Conservation (phyloP, 192 early-diverging fungal genomes). For the Helicostylum pulchrum region DNA sequence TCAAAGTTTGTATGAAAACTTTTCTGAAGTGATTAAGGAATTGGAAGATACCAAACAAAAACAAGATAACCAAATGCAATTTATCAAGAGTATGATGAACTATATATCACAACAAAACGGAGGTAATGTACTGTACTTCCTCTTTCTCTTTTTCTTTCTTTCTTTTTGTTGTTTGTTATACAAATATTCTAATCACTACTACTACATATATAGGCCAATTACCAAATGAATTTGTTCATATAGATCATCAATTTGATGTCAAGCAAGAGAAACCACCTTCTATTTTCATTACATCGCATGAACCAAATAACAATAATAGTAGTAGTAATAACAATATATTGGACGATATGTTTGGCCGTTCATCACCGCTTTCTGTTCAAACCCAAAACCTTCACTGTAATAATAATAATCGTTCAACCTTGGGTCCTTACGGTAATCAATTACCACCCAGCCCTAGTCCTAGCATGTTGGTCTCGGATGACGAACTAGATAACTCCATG, state of each 20-base stretch:
- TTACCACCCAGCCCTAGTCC: slow-evolving; percentile 35
- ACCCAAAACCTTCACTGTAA: slow-evolving; percentile 11
- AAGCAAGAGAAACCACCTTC: slow-evolving; percentile 19
- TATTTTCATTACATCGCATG: slow-evolving; percentile 31
- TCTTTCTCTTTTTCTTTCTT: not conserved
- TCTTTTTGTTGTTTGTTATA: no score
- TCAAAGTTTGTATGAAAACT: slow-evolving; percentile 69
- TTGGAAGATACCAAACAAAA: slow-evolving; percentile 69
- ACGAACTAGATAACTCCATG: slow-evolving; percentile 25
- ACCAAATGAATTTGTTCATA: slow-evolving; percentile 10
- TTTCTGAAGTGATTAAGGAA: slow-evolving; percentile 68
- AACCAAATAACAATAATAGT: not conserved
- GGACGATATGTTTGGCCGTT: slow-evolving; percentile 5
- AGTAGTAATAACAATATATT: not conserved
- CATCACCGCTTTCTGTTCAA: slow-evolving; percentile 13
- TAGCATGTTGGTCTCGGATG: slow-evolving; percentile 32
- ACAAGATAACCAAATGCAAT: slow-evolving; percentile 63
- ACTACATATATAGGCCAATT: slow-evolving; percentile 21
- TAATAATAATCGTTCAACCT: slow-evolving; percentile 1
- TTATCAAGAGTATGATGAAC: slow-evolving; percentile 65
- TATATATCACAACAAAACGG: slow-evolving; percentile 46
- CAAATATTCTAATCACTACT: not conserved
- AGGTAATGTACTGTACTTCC: slow-evolving; percentile 16
- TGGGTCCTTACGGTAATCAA: slow-evolving; percentile 10
- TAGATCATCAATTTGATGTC: slow-evolving; percentile 2